Percentiles rank a stretch among this genome's conserved stretches.
phyloP scores from a whole-genome alignment of 225 moss, liverwort and hornwort genomes.

The Marchantia polymorpha region DNA sequence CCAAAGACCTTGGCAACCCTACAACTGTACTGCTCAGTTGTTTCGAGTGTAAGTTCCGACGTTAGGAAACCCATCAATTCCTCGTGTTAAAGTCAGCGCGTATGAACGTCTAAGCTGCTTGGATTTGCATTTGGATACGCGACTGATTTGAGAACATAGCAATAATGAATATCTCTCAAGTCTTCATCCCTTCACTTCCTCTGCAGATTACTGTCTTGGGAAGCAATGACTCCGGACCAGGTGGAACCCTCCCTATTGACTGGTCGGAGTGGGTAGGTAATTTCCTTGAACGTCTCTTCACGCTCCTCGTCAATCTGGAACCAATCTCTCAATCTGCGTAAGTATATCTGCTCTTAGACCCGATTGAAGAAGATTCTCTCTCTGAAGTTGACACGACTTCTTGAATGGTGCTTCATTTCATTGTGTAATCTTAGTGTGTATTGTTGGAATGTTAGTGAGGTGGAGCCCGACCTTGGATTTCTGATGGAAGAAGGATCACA shows the following conservation, averaged over 20 bases:
- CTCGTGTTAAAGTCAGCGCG: too few relatives aligned
- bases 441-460: constrained; percentile 40
- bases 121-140: too few relatives aligned
- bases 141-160: too few relatives aligned
- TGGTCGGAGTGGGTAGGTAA: constrained; percentile 74
- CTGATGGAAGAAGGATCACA: constrained; percentile 63
- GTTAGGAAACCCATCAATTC: background rate
- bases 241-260: constrained; percentile 58
- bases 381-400: background rate
- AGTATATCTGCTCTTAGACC: constrained; percentile 22
- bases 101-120: too few relatives aligned
- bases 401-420: background rate
- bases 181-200: background rate
- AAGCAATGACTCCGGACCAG: constrained; percentile 54
- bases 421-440: too few relatives aligned
- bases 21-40: constrained; percentile 76
- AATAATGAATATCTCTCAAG: background rate
- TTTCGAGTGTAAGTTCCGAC: constrained; percentile 70
- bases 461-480: constrained; percentile 65
- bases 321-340: constrained; percentile 52
- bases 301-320: constrained; percentile 79
- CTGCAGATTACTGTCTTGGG: constrained; percentile 62
- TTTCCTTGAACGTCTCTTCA: constrained; percentile 69
- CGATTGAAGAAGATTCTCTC: background rate
- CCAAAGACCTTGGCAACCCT: constrained; percentile 81